Conservation (phyloP, 2,329 filamentous ascomycete species). For the Allantophomopsis lycopodina region DNA sequence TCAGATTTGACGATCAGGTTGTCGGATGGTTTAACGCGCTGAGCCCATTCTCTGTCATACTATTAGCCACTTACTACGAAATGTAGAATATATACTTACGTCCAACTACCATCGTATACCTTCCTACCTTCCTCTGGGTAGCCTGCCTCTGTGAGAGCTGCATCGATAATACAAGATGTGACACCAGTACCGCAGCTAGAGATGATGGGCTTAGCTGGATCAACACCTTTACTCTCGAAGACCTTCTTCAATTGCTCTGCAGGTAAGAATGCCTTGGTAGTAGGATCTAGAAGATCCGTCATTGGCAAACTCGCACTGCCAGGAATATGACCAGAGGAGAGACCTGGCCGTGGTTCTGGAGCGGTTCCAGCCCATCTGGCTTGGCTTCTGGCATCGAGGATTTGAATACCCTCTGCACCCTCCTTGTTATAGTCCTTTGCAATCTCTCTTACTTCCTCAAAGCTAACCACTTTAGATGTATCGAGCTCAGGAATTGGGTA, state of each 20-base stretch:
- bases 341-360: constrained; percentile 73
- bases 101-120: constrained; percentile 97
- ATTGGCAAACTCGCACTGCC: constrained; percentile 76
- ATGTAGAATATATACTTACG: constrained; percentile 42
- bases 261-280: constrained; percentile 68
- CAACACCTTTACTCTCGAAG: constrained; percentile 68
- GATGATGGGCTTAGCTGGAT: constrained; percentile 69
- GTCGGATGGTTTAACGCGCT: constrained; percentile 46
- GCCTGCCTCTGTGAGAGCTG: constrained; percentile 67
- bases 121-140: constrained; percentile 55
- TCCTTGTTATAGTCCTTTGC: constrained; percentile 69
- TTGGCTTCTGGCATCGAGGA: constrained; percentile 71
- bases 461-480: constrained; percentile 55
- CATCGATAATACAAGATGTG: constrained; percentile 82
- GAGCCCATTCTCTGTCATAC: constrained; percentile 46
- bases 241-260: constrained; percentile 58
- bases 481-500: constrained; percentile 49
- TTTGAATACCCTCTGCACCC: constrained; percentile 69
- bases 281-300: constrained; percentile 63
- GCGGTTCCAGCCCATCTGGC: constrained; percentile 74
- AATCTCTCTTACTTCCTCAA: constrained; percentile 70
- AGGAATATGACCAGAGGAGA: constrained; percentile 87
- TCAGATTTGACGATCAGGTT: constrained; percentile 44
- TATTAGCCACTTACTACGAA: constrained; percentile 3
- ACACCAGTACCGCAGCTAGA: constrained; percentile 88